Base-by-base conservation (phyloP, 306 rosid species). In the Myrica gale region DNA sequence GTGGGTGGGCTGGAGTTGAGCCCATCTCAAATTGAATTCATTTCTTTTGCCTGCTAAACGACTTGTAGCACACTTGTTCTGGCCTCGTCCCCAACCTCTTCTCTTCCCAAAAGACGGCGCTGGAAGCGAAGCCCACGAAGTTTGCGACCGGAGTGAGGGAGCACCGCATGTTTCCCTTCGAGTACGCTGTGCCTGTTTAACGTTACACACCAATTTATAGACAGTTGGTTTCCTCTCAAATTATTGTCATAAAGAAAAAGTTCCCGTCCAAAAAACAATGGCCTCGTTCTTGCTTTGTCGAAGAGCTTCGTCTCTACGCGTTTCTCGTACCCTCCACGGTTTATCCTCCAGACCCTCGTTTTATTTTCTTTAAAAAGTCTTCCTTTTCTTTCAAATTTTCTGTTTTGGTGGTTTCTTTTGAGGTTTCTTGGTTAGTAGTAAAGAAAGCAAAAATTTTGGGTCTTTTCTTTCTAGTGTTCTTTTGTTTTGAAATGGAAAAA, bases 281-380 rank as follows among this genome's bases (percentile, higher is more conserved):
- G 84, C 88, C 44, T 87, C 91, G 16, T 55, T 75, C 47, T 45
- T 89, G 16, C 71, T 89, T 48, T 87, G 88, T 77, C 88, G 83
- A 47, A 84, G 76, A 75, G 23, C 77, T 66, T 76, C 83, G 37
- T 17, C 73, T 51, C 37, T 4, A 23, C 83, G 68, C 19, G 61
- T 72, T 74, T 84, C 79, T 84, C 84, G 85, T 77, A 16, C 82
- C 78, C 77, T 83, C 7, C 48, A 69, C 68, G 94, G 92, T 85
- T 83, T 50, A 74, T 55, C 57, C 11, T 65, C 65, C 15, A 8
- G 26, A 4, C 19, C 58, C 79, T 39, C 7, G 0, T 72, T 65
- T 51, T 8, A 0, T 15, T 68, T 63, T 54, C 23, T 21, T 73
- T 60, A 12, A 46, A 41, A 39, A 20, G 21, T 45, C 8, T 46